phyloP scores from a whole-genome alignment of 2,329 filamentous ascomycete species.

The Fusarium devonianum region DNA sequence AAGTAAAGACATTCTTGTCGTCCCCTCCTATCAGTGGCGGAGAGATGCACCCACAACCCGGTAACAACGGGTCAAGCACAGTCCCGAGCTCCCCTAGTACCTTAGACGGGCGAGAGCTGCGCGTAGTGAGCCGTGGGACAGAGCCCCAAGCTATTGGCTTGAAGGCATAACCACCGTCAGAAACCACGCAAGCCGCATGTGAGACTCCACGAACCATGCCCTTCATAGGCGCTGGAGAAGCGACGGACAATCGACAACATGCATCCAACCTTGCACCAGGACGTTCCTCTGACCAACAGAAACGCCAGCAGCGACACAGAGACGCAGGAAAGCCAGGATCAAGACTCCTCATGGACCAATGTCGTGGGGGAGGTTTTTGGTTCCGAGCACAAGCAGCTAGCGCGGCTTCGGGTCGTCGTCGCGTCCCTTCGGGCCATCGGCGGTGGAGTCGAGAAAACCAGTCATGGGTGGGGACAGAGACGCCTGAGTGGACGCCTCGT shows the following conservation, averaged over 20 bases:
- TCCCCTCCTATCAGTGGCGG: conserved; percentile 22
- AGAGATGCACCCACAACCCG: conserved; percentile 21
- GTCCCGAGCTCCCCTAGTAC: conserved; percentile 2
- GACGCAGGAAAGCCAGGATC: conserved; percentile 11
- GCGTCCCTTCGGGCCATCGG: conserved; percentile 40
- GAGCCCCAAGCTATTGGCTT: conserved; percentile 23
- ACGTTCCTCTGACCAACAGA: conserved; percentile 31
- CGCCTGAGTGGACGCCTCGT: conserved; percentile 20
- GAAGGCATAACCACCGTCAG: not conserved
- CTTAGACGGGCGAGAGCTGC: too few relatives aligned
- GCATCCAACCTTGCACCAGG: conserved; percentile 15
- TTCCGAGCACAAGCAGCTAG: conserved; percentile 33
- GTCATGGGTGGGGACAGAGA: conserved; percentile 27
- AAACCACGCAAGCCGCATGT: conserved; percentile 20
- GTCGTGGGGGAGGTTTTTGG: conserved; percentile 14
- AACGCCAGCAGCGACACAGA: conserved; percentile 10
- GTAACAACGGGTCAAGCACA: not conserved
- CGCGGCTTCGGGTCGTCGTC: conserved; percentile 42
- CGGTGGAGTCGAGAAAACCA: conserved; percentile 31
- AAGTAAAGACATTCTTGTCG: conserved; percentile 2
- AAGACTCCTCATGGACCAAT: conserved; percentile 29
- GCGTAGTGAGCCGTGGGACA: conserved; percentile 7
- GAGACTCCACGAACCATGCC: conserved; percentile 13
- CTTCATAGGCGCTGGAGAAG: not conserved
- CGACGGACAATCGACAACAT: too few relatives aligned